Evolutionary conservation across 148 eudicot genomes (phyloP), one percentile per base, ranked within the genome.

Genomic region (Chenopodium quinoa): DNA sequence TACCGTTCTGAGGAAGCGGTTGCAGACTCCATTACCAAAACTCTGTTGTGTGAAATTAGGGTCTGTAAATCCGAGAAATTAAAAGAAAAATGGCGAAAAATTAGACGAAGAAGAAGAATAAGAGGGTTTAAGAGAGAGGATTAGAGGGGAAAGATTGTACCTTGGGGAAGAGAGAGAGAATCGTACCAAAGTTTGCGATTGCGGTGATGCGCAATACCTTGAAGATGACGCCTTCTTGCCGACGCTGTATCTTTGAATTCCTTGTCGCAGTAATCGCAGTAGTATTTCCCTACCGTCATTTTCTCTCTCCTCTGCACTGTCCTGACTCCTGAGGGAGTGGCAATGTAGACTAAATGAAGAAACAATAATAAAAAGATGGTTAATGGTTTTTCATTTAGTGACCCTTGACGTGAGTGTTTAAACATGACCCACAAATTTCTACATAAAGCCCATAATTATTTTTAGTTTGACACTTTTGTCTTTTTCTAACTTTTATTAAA

Each of bases 261-360:
- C 71, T 95, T 95, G 60, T 92, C 97, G 85, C 99, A 95, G 84
- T 95, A 95, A 40, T 95, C 99, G 86, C 99, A 93, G 84, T 90
- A 81, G 73, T 91, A 95, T 69, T 93, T 93, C 64, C 93, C 94
- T 81, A 84, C 64, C 81, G 89, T 85, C 98, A 93, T 94, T 50
- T 4, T 66, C 50, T 72, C 74, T 65, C 79, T 48, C 8, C 44
- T 40, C 44, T 40, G 1, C 44, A 40, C 3, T 34, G 37, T 34
- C 37, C 37, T 34, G 5, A 34, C 0, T 34, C 37, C 37, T 34
- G 0, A 34, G 5, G 37, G 37, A 34, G 37, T 4, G 37, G 37
- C 27, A 27, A 27, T 27, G 27, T 27, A 27, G 27, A 27, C 27
- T 27, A 27, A 27, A 27, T 27, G 27, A 27, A 27, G 27, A 27